Percentiles rank a stretch among this genome's conserved stretches.
Evolutionary conservation across 257 asterid species (phyloP).

Genomic region (Galeopsis tetrahit): DNA sequence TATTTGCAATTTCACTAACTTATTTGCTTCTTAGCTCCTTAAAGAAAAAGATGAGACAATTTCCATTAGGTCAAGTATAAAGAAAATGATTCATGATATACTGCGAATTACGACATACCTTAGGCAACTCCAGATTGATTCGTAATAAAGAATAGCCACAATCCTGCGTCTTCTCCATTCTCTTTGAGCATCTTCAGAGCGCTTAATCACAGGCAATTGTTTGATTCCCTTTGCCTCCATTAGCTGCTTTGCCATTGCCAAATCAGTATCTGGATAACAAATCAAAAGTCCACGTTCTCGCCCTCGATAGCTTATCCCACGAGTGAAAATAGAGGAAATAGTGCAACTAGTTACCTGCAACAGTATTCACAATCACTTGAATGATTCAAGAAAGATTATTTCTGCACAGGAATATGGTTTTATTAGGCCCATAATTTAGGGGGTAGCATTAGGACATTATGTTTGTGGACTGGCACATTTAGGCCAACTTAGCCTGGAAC

Average conservation of each 20-base stretch:
- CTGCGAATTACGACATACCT: conserved; percentile 53
- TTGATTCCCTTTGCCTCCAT: conserved; percentile 97
- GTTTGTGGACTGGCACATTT: no score
- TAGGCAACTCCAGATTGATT: conserved; percentile 72
- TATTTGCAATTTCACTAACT: neutral
- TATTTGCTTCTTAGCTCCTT: conserved; percentile 13
- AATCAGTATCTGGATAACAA: conserved; percentile 88
- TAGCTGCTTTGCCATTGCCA: conserved; percentile 87
- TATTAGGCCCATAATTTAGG: no score
- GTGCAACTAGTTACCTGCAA: conserved; percentile 64
- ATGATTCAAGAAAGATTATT: conserved; percentile 12
- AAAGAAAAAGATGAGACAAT: neutral
- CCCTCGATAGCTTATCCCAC: conserved; percentile 78
- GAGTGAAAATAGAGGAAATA: conserved; percentile 79
- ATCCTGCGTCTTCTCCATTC: conserved; percentile 67
- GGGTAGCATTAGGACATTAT: no score
- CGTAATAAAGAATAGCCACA: conserved; percentile 74
- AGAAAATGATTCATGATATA: conserved; percentile 7
- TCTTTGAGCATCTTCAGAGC: conserved; percentile 58
- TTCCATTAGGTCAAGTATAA: neutral
- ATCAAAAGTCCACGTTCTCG: conserved; percentile 75
- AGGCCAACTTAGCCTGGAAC: no score
- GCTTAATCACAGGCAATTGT: conserved; percentile 89
- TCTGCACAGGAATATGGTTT: neutral
- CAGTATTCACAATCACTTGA: conserved; percentile 18